Evolutionary conservation across 441 rosid genomes (phyloP).

Genomic region (Erodium trifolium): DNA sequence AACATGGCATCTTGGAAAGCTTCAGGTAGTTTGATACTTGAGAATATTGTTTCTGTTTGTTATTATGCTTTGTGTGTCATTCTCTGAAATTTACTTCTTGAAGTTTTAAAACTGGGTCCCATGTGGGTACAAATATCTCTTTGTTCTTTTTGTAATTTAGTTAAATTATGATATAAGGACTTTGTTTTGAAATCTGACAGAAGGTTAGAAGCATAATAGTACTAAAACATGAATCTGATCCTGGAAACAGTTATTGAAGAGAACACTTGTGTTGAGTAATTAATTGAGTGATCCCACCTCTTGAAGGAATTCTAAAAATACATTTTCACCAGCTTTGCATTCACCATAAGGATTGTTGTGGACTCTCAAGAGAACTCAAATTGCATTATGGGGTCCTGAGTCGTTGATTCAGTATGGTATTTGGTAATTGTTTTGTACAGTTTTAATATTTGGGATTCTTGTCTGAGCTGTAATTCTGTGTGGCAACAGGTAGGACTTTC

Average conservation of each 20-base stretch:
- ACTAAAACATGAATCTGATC: background rate
- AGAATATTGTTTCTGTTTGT: background rate
- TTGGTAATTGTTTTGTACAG: background rate
- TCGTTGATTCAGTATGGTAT: background rate
- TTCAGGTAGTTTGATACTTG: constrained; percentile 52
- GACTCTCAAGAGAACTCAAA: background rate
- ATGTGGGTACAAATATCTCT: background rate
- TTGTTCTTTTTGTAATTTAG: background rate
- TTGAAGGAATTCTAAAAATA: background rate
- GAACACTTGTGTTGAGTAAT: background rate
- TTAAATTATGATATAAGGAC: background rate
- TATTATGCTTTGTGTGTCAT: background rate
- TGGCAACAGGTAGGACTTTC: constrained; percentile 80
- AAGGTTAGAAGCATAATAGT: background rate
- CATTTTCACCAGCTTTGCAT: background rate
- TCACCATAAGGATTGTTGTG: background rate
- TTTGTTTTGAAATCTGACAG: background rate
- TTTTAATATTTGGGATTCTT: constrained; percentile 1
- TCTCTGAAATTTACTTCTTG: background rate
- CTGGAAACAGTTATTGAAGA: background rate
- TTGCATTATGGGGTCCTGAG: background rate
- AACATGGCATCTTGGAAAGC: constrained; percentile 97
- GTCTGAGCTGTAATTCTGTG: constrained; percentile 18
- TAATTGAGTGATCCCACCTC: background rate
- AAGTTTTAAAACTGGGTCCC: constrained; percentile 3